A percentile compares a stretch with the other conserved stretches of the same genome.
Conservation (phyloP, 768 basidiomycete genomes). For the Kwoniella shandongensis region DNA sequence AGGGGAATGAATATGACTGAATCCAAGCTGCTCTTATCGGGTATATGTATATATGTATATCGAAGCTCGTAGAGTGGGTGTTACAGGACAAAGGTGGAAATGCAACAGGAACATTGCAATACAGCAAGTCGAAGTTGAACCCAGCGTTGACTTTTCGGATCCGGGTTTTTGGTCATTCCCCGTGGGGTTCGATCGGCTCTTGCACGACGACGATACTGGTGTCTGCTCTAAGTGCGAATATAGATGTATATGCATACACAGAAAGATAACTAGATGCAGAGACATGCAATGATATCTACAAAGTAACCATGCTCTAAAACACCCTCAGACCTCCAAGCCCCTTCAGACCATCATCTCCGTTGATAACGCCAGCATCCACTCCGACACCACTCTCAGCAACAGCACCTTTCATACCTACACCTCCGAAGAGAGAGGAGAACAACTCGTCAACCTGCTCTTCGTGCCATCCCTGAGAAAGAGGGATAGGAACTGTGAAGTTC, state of each 20-base stretch:
- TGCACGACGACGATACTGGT: too few relatives aligned
- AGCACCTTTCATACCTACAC: conserved; percentile 39
- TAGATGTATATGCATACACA: conserved; percentile 15
- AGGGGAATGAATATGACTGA: too few relatives aligned
- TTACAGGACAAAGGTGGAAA: too few relatives aligned
- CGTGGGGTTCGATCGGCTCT: too few relatives aligned
- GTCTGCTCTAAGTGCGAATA: too few relatives aligned
- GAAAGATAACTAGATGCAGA: not conserved
- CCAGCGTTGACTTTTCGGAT: too few relatives aligned
- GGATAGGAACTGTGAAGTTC: conserved; percentile 92
- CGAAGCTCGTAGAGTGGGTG: too few relatives aligned
- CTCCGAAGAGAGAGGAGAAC: conserved; percentile 80
- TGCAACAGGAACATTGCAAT: too few relatives aligned
- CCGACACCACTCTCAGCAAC: conserved; percentile 22
- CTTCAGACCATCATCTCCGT: conserved; percentile 18
- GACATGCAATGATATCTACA: not conserved
- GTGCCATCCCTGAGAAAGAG: conserved; percentile 70
- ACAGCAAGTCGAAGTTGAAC: too few relatives aligned
- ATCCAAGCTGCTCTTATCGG: too few relatives aligned
- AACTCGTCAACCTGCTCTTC: conserved; percentile 95
- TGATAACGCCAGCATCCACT: conserved; percentile 9
- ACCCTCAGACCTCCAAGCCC: conserved; percentile 23
- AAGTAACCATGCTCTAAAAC: conserved; percentile 6
- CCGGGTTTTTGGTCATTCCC: too few relatives aligned
- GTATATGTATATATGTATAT: too few relatives aligned